Evolutionary conservation across 1,284 basidiomycete genomes (phyloP), one percentile per base, ranked within the genome.

Genomic region (Ganoderma meredithae): DNA sequence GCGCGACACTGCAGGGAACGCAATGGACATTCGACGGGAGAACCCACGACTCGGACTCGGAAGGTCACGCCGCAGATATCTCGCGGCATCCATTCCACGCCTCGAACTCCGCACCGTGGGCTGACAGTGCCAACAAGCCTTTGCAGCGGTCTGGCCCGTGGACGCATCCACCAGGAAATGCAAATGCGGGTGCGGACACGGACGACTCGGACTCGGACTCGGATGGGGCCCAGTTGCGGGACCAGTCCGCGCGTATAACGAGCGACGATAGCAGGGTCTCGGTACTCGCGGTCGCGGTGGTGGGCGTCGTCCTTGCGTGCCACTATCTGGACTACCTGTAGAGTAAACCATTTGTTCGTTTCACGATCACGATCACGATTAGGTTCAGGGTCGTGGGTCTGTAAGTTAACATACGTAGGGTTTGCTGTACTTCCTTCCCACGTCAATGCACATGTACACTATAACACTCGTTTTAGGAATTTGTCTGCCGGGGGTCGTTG

Each of bases 271-370:
- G 9, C 13, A 58, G 39, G 17, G 1, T 58, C 33, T 58, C 55
- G 2, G 55, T 58, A 17, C 55, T 58, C 33, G 55, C 55, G 55
- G 33, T 58, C 17, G 55, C 27, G 33, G 8, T 58, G 19, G 31
- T 39, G 10, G 55, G 55, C 10, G 55, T 31, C 15, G 33, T 58
- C 9, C 33, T 58, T 3, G 55, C 33, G n/a, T 36, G 31, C 12
- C 55, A 58, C 33, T 58, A 22, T 39, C 55, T 58, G 17, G 55
- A 58, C 12, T 58, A 58, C 33, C 12, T 58, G 55, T 58, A 58
- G 31, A 7, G 55, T 58, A n/a, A 58, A 33, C 55, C 17, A 27
- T 55, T 55, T 8, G 17, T 7, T 27, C 49, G 27, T 31, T 31
- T 31, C 3, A 31, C 27, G 27, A 31, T 31, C 3, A n/a, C n/a